Evolutionary conservation across 108 stramenopile genomes (phyloP), one percentile per base, ranked within the genome.

Genomic region (Pelagomonas calceolata): DNA sequence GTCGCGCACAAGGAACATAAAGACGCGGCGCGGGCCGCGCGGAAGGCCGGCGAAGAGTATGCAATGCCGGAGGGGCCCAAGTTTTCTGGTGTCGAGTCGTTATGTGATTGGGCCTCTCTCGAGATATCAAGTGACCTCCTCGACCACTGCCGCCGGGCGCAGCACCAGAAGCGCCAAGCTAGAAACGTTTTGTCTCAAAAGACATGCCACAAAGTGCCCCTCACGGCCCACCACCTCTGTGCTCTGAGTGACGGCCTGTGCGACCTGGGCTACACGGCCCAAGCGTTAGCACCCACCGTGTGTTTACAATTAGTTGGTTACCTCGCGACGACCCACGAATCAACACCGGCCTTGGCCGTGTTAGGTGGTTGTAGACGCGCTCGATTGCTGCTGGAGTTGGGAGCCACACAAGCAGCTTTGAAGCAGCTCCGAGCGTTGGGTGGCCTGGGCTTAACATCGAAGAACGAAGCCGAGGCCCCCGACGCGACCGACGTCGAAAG

Each of bases 401-500:
- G 51, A 17, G 51, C 51, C 7, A 60, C 51, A 3, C 21, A 4
- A 3, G 10, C 51, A 26, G 51, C 51, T 1, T 26, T 60, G 21
- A 3, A 26, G 7, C 14, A 16, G 51, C 21, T 60, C 7, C 51
- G 51, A 26, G 51, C 51, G 1, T 26, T 60, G 51, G 51, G 51
- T 26, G 51, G 51, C 26, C 51, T 60, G 21, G 51, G 21, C 21
- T 26, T 60, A 17, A 60, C 51, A 26, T 1, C 51, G 51, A 26
- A 60, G 21, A 3, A 1, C 51, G 51, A 60, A 26, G 51, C 51
- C 21, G 51, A 17, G 7, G 51, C 51, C 21, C 21, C 51, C 21
- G 51, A 60, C 51, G 51, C 51, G 21, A 26, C 31, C 32, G 69
- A 69, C 69, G 69, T 69, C 36, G 69, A 69, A 46, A 45, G 46